Evolutionary conservation across 345 rosid species (phyloP), one percentile per base, ranked within the genome.

Genomic region (Fremontodendron californicum): DNA sequence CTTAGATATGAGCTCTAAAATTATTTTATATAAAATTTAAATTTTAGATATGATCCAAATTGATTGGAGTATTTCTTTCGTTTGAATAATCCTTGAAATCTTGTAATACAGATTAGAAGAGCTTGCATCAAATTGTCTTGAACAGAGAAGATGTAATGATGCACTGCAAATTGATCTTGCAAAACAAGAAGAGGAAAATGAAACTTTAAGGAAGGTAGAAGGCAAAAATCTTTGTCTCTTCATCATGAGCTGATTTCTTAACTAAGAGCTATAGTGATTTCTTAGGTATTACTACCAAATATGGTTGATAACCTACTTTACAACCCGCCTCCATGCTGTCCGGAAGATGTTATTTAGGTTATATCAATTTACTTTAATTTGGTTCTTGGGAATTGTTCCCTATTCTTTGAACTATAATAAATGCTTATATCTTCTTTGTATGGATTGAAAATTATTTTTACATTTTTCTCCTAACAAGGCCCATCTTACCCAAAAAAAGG

Each of bases 21-120:
- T 98, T 93, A 87, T 97, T 84, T 62, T 76, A 57, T 71, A 45
- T 73, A 42, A 43, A 12, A 12, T 60, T 43, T 21, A 45, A 45
- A 45, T 12, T 45, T 12, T 45, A 45, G 49, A 67, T 79, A 65
- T 46, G 76, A 57, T 33, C 23, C 55, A 6, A 5, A 13, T 74
- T 54, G 37, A 64, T 27, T 43, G 48, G 11, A 10, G 15, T 43
- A 43, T 3, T 43, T 43, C 48, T 10, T 43, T 43, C 18, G 27
- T 78, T 72, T 63, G 65, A 40, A 75, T 70, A 69, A 57, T 9
- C 74, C 33, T 69, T 65, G 48, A 11, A 52, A 37, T 2, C 4
- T 37, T 37, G 40, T 37, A 4, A 37, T 37, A 37, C 40, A n/a
- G n/a, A n/a, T n/a, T n/a, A n/a, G n/a, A n/a, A n/a, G n/a, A n/a